Base-by-base conservation (phyloP, 805 yeast genomes). In the Suhomyces sp. region DNA sequence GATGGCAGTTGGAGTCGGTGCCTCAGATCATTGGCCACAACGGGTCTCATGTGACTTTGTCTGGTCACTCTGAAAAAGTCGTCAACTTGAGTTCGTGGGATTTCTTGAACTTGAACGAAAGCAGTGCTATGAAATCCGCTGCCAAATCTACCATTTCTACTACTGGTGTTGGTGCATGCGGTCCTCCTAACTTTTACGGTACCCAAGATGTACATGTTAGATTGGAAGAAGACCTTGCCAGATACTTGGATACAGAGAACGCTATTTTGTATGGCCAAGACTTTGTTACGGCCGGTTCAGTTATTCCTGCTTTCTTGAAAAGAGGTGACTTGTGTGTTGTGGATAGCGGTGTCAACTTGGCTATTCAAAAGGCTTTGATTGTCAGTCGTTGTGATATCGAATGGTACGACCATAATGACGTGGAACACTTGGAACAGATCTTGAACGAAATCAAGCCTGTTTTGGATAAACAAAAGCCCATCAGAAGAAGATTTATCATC, bases 121-220 rank as follows among this genome's bases (percentile, higher is more conserved):
- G 80, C 58, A 68, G 69, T 19, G 65, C 56, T 13, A 75, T 90
- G 39, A 73, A 73, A 48, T 67, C 75, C 19, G 79, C 75, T 10
- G 90, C 91, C 4, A 77, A 81, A 48, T 66, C 73, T 27, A 77
- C 83, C 20, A 83, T 94, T 54, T 75, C 76, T 45, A 76, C 77
- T 52, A 83, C 87, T 53, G 99, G 99, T 65, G 97, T 94, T 48
- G 99, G 99, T 57, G 93, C 97, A 0, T 94, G 99, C 76, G 97
- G 98, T 40, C 98, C 99, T 4, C 96, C 97, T 43, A 96, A 96
- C 51, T 94, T 94, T 63, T 94, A 92, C 68, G 99, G 99, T 55
- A 87, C 91, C 54, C 97, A 91, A 69, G 97, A 91, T 65, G 90
- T 85, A 43, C 99, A 94, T 65, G 85, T 84, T 50, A 79, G 86